A percentile compares a stretch with the other conserved stretches of the same genome.
Evolutionary conservation across 495 filamentous ascomycete genomes (phyloP).

Genomic region (Bacidia gigantensis): DNA sequence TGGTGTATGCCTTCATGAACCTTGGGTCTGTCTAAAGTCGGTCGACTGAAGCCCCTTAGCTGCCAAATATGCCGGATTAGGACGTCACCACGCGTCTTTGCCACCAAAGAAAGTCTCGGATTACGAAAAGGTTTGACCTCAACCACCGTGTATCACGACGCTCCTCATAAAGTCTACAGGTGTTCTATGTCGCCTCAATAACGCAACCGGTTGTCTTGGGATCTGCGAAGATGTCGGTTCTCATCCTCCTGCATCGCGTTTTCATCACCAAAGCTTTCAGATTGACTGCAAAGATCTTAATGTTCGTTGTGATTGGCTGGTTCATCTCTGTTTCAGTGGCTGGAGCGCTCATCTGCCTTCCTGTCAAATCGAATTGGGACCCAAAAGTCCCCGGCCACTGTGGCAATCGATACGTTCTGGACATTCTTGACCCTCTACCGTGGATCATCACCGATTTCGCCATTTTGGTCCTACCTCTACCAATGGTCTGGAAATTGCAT

Average conservation of each 20-base stretch:
- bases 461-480: constrained; percentile 3
- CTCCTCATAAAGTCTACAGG: background rate
- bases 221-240: background rate
- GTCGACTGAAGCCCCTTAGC: too few relatives aligned
- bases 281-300: constrained; percentile 2
- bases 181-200: background rate
- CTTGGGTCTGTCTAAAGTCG: too few relatives aligned
- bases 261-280: constrained; percentile 7
- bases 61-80: too few relatives aligned
- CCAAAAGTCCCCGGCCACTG: background rate
- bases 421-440: background rate
- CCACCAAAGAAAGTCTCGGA: background rate
- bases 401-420: background rate
- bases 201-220: background rate
- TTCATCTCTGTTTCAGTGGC: background rate
- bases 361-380: constrained; percentile 3
- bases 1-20: too few relatives aligned
- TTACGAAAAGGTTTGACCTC: background rate
- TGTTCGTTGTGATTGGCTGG: constrained; percentile 3
- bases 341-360: constrained; percentile 1
- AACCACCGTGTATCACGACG: background rate
- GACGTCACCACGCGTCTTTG: too few relatives aligned
- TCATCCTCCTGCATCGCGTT: constrained; percentile 4
- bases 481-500: constrained; percentile 2
- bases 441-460: constrained; percentile 7